Base-by-base conservation (phyloP, 768 basidiomycete genomes). In the Podaxis sp. region DNA sequence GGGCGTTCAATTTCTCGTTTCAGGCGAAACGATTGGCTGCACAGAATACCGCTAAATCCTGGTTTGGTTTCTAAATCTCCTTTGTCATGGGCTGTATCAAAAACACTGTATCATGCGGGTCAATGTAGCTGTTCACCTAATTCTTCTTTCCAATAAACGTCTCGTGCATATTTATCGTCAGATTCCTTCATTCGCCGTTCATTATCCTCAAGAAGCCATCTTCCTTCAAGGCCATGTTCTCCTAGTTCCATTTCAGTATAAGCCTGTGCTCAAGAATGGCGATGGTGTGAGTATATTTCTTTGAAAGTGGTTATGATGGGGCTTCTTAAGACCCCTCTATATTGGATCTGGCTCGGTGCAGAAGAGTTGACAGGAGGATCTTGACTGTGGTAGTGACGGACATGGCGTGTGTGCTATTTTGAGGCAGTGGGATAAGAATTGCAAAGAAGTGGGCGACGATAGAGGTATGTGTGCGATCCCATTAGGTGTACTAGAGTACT, bases 11-110 rank as follows among this genome's bases (percentile, higher is more conserved):
- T 40, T 9, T 17, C 28, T 38, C 44, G 36, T 56, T 62, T 17
- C 57, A 88, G 85, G 88, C 89, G 5, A 90, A 87, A 69, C 77
- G 79, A 44, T 70, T 89, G 4, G 89, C 89, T 15, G 75, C 86
- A 13, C 79, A 86, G 67, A 86, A 89, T 67, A 80, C 81, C 1
- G 79, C 85, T 22, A 90, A 87, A 74, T 78, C 80, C 33, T 90
- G 88, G 88, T 86, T 90, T 73, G 80, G 81, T 15, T 80, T 87
- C 53, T 84, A 68, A 75, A 19, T 12, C 53, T 26, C 15, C 33
- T 42, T 28, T 33, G 26, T 46, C 24, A 55, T 63, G 42, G 58
- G 49, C 48, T 6, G 15, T 22, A 9, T 9, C 19, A 51, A 22
- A n/a, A 19, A 26, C 19, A 15, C 49, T 24, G 49, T 28, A 51